These are phyloP conservation scores for Mrakia gelida DNA, from an alignment of 768 basidiomycete species.

Conservation along the genomic window DNA sequence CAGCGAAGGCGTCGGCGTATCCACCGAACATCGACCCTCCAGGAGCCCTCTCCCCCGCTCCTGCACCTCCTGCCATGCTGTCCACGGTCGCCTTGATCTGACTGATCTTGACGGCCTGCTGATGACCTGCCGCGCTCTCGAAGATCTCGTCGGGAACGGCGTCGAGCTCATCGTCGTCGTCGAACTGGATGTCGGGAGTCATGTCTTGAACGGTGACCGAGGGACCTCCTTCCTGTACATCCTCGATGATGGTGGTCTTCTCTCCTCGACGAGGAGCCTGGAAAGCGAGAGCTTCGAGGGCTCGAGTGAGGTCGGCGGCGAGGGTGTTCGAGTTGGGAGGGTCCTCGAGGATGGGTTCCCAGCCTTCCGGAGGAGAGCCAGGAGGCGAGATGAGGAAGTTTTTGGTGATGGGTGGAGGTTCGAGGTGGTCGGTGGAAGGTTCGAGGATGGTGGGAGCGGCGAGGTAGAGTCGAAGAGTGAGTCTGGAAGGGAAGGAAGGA, in stretches of 20 bases:
- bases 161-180: constrained; percentile 29
- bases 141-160: constrained; percentile 29
- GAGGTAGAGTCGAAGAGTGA: constrained; percentile 44
- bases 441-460: constrained; percentile 39
- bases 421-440: constrained; percentile 52
- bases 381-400: constrained; percentile 98
- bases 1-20: constrained; percentile 13
- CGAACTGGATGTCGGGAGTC: constrained; percentile 31
- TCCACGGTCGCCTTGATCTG: constrained; percentile 45
- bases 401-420: constrained; percentile 74
- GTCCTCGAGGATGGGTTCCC: constrained; percentile 87
- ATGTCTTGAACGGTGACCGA: constrained; percentile 31
- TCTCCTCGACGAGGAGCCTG: constrained; percentile 33
- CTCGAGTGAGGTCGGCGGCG: constrained; percentile 79
- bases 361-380: constrained; percentile 93
- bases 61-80: constrained; percentile 36
- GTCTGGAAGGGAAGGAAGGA: constrained; percentile 32
- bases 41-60: not conserved
- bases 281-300: constrained; percentile 66
- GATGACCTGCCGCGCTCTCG: constrained; percentile 23
- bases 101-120: constrained; percentile 35
- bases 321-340: constrained; percentile 78
- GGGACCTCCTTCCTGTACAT: constrained; percentile 6
- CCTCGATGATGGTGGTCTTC: constrained; percentile 16
- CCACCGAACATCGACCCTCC: constrained; percentile 25